Evolutionary conservation across 208 protist genomes (phyloP).

Genomic region (Phytomonas sp.): DNA sequence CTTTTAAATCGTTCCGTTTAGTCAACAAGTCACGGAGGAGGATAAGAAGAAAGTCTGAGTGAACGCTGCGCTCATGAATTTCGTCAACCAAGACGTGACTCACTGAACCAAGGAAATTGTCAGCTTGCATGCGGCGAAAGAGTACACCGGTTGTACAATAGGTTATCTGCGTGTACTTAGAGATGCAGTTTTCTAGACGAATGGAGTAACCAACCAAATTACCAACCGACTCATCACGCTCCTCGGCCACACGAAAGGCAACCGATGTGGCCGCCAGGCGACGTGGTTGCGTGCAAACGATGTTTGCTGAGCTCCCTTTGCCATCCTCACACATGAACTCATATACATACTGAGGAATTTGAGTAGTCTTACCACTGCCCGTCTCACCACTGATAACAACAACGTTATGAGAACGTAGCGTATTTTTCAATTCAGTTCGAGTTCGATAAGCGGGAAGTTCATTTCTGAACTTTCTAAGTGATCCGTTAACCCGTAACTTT

Average conservation of each 20-base stretch:
- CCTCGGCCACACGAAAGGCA: slow-evolving; percentile 88
- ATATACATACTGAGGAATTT: slow-evolving; percentile 94
- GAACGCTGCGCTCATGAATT: slow-evolving; percentile 95
- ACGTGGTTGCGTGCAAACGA: slow-evolving; percentile 92
- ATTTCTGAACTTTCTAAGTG: slow-evolving; percentile 37
- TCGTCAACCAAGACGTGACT: slow-evolving; percentile 94
- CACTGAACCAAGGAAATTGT: slow-evolving; percentile 80
- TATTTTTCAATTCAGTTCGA: slow-evolving; percentile 55
- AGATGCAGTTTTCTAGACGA: slow-evolving; percentile 87
- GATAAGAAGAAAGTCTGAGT: slow-evolving; percentile 93
- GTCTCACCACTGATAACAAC: slow-evolving; percentile 95
- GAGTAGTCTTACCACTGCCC: slow-evolving; percentile 97
- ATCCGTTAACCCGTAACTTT: slow-evolving; percentile 36
- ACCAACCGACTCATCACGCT: slow-evolving; percentile 86
- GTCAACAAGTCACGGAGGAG: slow-evolving; percentile 84
- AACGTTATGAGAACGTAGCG: slow-evolving; percentile 72
- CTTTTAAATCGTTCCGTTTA: slow-evolving; percentile 63
- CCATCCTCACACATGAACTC: slow-evolving; percentile 89
- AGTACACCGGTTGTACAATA: slow-evolving; percentile 95
- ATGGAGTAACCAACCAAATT: slow-evolving; percentile 90
- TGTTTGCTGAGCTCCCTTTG: slow-evolving; percentile 75
- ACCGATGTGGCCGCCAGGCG: slow-evolving; percentile 91
- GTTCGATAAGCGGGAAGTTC: slow-evolving; percentile 60
- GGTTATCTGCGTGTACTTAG: slow-evolving; percentile 76
- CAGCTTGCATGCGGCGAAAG: slow-evolving; percentile 80